Evolutionary conservation across 2,329 filamentous ascomycete genomes (phyloP).

Genomic region (Epichloe glyceriae): DNA sequence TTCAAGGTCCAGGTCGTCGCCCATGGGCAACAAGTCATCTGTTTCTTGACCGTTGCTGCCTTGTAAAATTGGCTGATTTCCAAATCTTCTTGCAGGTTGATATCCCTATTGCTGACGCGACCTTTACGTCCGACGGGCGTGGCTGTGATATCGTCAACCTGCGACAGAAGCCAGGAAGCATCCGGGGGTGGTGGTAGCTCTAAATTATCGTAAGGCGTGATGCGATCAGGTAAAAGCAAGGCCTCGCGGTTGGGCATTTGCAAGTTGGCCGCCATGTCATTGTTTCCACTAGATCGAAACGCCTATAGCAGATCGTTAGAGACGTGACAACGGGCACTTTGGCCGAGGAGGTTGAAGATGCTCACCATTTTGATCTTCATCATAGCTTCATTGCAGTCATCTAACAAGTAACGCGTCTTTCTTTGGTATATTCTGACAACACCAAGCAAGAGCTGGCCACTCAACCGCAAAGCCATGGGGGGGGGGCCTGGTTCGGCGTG

Average conservation of each 20-base stretch:
- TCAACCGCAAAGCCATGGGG: slow-evolving; percentile 86
- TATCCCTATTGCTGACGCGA: slow-evolving; percentile 47
- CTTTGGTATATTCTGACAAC: slow-evolving; percentile 96
- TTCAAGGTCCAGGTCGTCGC: slow-evolving; percentile 58
- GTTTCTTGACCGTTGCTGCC: slow-evolving; percentile 48
- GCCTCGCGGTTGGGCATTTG: slow-evolving; percentile 73
- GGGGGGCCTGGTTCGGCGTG: slow-evolving; percentile 79
- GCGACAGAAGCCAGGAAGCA: slow-evolving; percentile 69
- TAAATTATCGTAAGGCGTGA: slow-evolving; percentile 79
- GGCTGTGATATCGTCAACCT: slow-evolving; percentile 50
- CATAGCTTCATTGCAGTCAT: slow-evolving; percentile 94
- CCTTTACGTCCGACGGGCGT: slow-evolving; percentile 42
- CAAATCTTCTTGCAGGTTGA: slow-evolving; percentile 56
- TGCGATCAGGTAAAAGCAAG: slow-evolving; percentile 77
- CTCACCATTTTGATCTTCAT: slow-evolving; percentile 97
- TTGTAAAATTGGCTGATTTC: slow-evolving; percentile 72
- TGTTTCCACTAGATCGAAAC: slow-evolving; percentile 86
- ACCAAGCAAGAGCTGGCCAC: slow-evolving; percentile 84
- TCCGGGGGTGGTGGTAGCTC: slow-evolving; percentile 74
- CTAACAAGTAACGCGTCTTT: slow-evolving; percentile 89
- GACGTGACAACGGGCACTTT: not conserved
- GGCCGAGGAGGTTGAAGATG: not conserved
- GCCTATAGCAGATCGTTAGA: slow-evolving; percentile 45
- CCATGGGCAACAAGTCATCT: slow-evolving; percentile 42
- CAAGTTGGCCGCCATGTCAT: slow-evolving; percentile 78